Evolutionary conservation across 352 stramenopile species (phyloP), one percentile per base, ranked within the genome.

Genomic region (Pythium oligandrum): DNA sequence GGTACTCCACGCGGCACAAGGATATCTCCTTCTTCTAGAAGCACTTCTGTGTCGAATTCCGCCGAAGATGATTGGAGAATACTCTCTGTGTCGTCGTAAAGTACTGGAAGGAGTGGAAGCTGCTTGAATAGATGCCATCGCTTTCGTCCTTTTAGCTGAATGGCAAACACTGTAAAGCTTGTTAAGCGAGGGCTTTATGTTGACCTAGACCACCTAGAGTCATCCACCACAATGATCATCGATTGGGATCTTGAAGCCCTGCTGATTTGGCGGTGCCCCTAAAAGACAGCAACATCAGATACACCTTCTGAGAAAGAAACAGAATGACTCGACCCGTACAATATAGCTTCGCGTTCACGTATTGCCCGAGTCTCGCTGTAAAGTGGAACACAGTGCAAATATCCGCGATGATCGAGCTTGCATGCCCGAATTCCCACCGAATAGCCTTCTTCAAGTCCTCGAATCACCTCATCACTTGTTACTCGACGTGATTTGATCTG

Each of bases 311-410:
- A 26, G 17, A 26, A 26, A 26, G 17, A 26, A 48, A 32, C 43
- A 52, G 11, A 43, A n/a, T 17, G 47, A 40, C 32, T 30, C 12
- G 11, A 34, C 31, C 30, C 63, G 11, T 38, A 74, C 66, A 74
- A 44, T 74, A 74, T 2, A 74, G 54, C 38, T 71, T 74, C 1
- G 66, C 63, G 47, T 74, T 74, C 40, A 66, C 62, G 36, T 74
- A 60, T 35, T 74, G 66, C 17, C 51, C 36, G 8, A 74, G 53
- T 32, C 63, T 32, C 9, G 5, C 31, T 74, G 63, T 1, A 74
- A 47, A 12, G 37, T 39, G 32, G 46, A 36, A 26, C 62, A 63
- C 3, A 69, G 44, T 0, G 40, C 3, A 9, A 60, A 58, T 1
- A 71, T 53, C 2, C 45, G 4, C 4, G 52, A 35, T 5, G 46